Percentiles rank a stretch among this genome's conserved stretches.
Conservation (phyloP, 1,139 yeast genomes). For the Pichia sp. region DNA sequence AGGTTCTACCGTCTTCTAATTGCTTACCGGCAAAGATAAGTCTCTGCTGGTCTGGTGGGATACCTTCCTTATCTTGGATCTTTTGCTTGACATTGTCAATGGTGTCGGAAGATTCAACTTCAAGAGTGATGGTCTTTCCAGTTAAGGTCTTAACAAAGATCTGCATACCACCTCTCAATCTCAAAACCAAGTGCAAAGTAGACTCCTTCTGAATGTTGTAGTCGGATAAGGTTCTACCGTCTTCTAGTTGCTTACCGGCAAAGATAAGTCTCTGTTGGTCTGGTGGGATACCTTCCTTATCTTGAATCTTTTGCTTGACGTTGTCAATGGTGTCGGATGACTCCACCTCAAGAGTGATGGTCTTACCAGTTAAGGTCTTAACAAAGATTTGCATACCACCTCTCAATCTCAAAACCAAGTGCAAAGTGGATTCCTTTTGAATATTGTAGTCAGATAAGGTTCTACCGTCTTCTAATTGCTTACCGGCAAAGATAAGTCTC, state of each 20-base stretch:
- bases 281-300: constrained; percentile 84
- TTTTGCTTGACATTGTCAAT: constrained; percentile 90
- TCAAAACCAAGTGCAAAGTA: constrained; percentile 92
- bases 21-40: constrained; percentile 92
- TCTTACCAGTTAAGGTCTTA: constrained; percentile 74
- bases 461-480: constrained; percentile 90
- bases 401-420: constrained; percentile 97
- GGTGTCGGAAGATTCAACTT: constrained; percentile 92
- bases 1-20: constrained; percentile 89
- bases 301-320: constrained; percentile 78
- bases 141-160: constrained; percentile 85
- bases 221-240: constrained; percentile 75
- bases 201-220: constrained; percentile 99
- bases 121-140: constrained; percentile 88
- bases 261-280: constrained; percentile 81
- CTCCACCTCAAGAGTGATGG: constrained; percentile 73
- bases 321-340: constrained; percentile 82
- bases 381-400: constrained; percentile 93
- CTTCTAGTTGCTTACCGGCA: constrained; percentile 84
- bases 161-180: constrained; percentile 98
- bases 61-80: constrained; percentile 93
- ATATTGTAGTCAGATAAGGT: constrained; percentile 90
- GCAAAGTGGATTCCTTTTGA: constrained; percentile 98
- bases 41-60: constrained; percentile 94
- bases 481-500: constrained; percentile 78